phyloP scores from a whole-genome alignment of 371 early-diverging fungal genomes.

The Mucor mucedo region DNA sequence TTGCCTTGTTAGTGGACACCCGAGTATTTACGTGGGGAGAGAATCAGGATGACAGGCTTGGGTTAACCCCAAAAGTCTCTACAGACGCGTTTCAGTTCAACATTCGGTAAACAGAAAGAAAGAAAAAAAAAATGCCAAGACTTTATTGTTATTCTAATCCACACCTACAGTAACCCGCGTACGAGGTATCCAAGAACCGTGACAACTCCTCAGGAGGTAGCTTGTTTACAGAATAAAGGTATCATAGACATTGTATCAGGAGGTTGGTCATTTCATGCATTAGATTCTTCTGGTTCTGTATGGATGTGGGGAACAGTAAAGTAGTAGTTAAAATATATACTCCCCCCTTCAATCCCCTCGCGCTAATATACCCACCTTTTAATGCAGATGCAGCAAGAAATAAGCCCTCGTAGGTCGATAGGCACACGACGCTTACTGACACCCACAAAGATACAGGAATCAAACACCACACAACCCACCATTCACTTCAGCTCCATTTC shows the following conservation, averaged over 20 bases:
- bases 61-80: slow-evolving; percentile 14
- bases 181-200: slow-evolving; percentile 13
- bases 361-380: not conserved
- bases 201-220: slow-evolving; percentile 33
- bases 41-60: slow-evolving; percentile 38
- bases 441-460: slow-evolving; percentile 8
- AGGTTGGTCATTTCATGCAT: slow-evolving; percentile 57
- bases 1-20: slow-evolving; percentile 29
- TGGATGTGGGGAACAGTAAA: slow-evolving; percentile 57
- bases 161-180: not conserved
- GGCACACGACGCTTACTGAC: slow-evolving; percentile 8
- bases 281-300: slow-evolving; percentile 44
- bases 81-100: slow-evolving; percentile 1
- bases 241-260: slow-evolving; percentile 50
- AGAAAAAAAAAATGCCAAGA: slow-evolving; percentile 7
- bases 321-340: not conserved
- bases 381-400: slow-evolving; percentile 19
- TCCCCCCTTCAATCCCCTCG: not conserved
- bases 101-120: not conserved
- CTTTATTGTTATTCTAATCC: not conserved
- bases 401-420: slow-evolving; percentile 7
- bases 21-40: slow-evolving; percentile 52
- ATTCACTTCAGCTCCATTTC: slow-evolving; percentile 19
- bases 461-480: slow-evolving; percentile 1
- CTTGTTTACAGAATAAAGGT: slow-evolving; percentile 32